Conservation (phyloP, 371 early-diverging fungal species). For the Mucor irregularis region DNA sequence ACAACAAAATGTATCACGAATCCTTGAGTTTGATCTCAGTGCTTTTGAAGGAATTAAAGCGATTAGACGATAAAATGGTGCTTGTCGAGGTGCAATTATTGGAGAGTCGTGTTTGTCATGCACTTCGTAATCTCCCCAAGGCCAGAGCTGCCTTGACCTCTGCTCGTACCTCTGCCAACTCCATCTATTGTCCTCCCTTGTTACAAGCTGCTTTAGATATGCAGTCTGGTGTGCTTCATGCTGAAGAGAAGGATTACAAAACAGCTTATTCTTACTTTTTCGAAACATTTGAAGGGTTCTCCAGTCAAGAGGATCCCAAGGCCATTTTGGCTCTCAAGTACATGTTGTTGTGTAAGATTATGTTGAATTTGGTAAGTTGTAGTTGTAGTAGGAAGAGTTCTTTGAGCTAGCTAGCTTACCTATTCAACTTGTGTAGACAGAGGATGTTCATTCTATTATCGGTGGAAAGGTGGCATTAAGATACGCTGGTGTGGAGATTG, state of each 20-base stretch:
- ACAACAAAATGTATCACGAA: constrained; percentile 93
- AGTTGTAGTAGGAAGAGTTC: too few relatives aligned
- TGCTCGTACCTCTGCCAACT: constrained; percentile 96
- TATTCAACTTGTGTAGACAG: constrained; percentile 52
- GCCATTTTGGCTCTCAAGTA: constrained; percentile 92
- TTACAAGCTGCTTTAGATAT: constrained; percentile 97
- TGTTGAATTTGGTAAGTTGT: constrained; percentile 82
- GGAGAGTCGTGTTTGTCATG: constrained; percentile 95
- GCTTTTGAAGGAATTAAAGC: constrained; percentile 94
- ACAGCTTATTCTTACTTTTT: constrained; percentile 98
- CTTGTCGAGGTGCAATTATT: constrained; percentile 96
- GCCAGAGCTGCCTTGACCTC: constrained; percentile 96
- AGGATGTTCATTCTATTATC: constrained; percentile 85
- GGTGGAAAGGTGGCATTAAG: constrained; percentile 81
- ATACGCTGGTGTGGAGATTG: constrained; percentile 79
- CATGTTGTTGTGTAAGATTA: constrained; percentile 97
- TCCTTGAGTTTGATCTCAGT: constrained; percentile 83
- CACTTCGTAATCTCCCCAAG: constrained; percentile 91
- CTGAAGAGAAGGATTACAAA: constrained; percentile 98
- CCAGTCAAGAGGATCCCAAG: constrained; percentile 83
- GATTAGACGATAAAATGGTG: constrained; percentile 97
- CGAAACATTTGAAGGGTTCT: constrained; percentile 94
- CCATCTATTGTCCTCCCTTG: constrained; percentile 98
- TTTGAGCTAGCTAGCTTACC: too few relatives aligned
- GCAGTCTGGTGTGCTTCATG: constrained; percentile 96